phyloP scores from a whole-genome alignment of 176 grass and related monocot species.

The Zoysia pacifica region DNA sequence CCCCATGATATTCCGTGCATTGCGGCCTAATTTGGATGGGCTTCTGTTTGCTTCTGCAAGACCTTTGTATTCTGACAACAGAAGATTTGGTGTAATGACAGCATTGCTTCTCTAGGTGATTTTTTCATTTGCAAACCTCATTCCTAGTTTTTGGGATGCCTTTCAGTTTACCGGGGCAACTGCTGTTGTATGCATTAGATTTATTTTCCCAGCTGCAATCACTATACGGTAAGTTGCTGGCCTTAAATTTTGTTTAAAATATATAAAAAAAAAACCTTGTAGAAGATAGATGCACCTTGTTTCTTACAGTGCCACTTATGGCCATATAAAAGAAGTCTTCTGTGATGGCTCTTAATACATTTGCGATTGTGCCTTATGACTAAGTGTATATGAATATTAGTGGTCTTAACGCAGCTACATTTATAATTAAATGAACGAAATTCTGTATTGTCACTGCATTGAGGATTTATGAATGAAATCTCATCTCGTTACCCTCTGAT shows the following conservation, averaged over 20 bases:
- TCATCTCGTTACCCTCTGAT: not conserved
- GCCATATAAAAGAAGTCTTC: not conserved
- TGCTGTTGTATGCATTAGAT: slow-evolving; percentile 92
- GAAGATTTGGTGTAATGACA: slow-evolving; percentile 66
- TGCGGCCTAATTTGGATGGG: slow-evolving; percentile 87
- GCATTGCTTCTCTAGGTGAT: slow-evolving; percentile 59
- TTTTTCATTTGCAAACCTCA: slow-evolving; percentile 79
- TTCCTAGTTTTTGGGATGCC: slow-evolving; percentile 95
- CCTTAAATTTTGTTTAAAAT: not conserved
- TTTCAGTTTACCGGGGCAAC: slow-evolving; percentile 95
- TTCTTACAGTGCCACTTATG: not conserved
- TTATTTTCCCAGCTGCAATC: slow-evolving; percentile 87
- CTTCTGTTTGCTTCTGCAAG: slow-evolving; percentile 64
- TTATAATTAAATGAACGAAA: not conserved
- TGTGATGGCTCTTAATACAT: not conserved
- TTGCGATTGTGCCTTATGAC: not conserved
- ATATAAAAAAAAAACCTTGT: not conserved
- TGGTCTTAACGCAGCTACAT: not conserved
- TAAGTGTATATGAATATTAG: not conserved
- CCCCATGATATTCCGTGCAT: slow-evolving; percentile 92
- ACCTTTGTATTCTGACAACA: slow-evolving; percentile 61
- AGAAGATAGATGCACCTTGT: not conserved
- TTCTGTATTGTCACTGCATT: not conserved
- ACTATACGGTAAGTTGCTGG: slow-evolving; percentile 61
- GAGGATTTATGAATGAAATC: not conserved